These are phyloP conservation scores for Lactarius tabidus DNA, from an alignment of 768 basidiomycete genomes.

Conservation along the genomic window DNA sequence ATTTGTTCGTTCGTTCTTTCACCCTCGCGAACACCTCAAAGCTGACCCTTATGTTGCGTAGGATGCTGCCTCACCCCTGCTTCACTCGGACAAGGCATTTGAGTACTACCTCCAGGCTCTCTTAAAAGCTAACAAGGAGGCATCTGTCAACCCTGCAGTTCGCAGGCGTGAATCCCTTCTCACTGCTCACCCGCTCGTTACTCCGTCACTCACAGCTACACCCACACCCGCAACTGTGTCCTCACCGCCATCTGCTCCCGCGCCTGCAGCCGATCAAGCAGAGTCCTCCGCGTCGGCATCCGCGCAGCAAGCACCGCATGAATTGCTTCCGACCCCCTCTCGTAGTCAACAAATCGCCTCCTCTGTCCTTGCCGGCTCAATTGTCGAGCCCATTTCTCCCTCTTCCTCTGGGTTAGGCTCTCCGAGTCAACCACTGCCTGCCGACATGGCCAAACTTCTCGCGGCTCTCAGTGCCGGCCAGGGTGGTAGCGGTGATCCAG, in stretches of 20 bases:
- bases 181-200: conserved; percentile 28
- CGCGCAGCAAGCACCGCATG: not conserved
- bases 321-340: conserved; percentile 27
- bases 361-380: conserved; percentile 33
- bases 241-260: not conserved
- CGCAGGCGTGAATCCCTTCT: conserved; percentile 64
- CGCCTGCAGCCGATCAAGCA: conserved; percentile 1
- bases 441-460: conserved; percentile 42
- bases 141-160: conserved; percentile 62
- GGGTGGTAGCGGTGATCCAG: conserved; percentile 52
- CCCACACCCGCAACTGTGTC: not conserved
- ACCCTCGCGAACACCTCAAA: not conserved
- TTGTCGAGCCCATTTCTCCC: conserved; percentile 2
- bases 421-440: conserved; percentile 14
- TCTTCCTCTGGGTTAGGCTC: conserved; percentile 5
- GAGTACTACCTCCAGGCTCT: conserved; percentile 70
- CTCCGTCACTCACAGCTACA: conserved; percentile 2
- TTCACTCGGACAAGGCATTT: conserved; percentile 70
- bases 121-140: conserved; percentile 50
- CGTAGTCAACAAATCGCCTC: conserved; percentile 43
- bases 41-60: conserved; percentile 32
- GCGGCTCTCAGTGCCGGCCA: conserved; percentile 42
- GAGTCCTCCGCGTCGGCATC: conserved; percentile 11
- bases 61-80: conserved; percentile 65
- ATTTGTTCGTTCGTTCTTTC: conserved; percentile 53